These are phyloP conservation scores for Tillandsia fasciculata DNA, from an alignment of 176 grass and related monocot species.

Conservation along the genomic window DNA sequence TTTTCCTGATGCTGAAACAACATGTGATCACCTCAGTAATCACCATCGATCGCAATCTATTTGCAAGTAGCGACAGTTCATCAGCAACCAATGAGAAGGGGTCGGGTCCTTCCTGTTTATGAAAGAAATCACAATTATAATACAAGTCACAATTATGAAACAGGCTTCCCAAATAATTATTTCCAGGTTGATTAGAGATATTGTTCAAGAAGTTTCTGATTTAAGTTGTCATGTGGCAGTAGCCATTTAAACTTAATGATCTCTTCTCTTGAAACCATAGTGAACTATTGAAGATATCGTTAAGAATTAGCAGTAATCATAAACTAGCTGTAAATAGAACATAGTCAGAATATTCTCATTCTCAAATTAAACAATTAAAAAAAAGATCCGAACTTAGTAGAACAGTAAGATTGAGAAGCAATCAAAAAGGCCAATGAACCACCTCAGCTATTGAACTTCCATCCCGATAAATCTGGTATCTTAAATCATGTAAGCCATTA, in stretches of 20 bases:
- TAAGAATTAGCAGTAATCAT: no score
- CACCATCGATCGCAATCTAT: slow-evolving; percentile 80
- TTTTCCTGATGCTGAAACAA: not conserved
- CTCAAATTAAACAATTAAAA: not conserved
- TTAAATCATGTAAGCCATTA: slow-evolving; percentile 52
- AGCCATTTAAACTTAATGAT: not conserved
- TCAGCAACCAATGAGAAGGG: slow-evolving; percentile 87
- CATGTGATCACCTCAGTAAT: slow-evolving; percentile 45
- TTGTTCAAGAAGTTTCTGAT: not conserved
- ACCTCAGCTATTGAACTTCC: slow-evolving; percentile 50
- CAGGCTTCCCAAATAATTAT: not conserved
- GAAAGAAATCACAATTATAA: not conserved
- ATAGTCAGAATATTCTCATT: no score
- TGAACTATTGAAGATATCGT: no score
- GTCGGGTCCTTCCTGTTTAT: slow-evolving; percentile 42
- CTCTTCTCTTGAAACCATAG: no score
- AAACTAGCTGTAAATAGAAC: no score
- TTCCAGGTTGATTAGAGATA: not conserved
- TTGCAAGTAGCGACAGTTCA: slow-evolving; percentile 73
- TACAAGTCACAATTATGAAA: slow-evolving; percentile 1
- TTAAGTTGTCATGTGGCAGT: not conserved
- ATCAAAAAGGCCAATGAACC: not conserved
- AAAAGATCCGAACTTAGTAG: not conserved
- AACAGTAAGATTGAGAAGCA: not conserved
- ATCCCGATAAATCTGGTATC: slow-evolving; percentile 44